phyloP scores from a whole-genome alignment of 2,329 filamentous ascomycete genomes.

The Madurella fahalii region DNA sequence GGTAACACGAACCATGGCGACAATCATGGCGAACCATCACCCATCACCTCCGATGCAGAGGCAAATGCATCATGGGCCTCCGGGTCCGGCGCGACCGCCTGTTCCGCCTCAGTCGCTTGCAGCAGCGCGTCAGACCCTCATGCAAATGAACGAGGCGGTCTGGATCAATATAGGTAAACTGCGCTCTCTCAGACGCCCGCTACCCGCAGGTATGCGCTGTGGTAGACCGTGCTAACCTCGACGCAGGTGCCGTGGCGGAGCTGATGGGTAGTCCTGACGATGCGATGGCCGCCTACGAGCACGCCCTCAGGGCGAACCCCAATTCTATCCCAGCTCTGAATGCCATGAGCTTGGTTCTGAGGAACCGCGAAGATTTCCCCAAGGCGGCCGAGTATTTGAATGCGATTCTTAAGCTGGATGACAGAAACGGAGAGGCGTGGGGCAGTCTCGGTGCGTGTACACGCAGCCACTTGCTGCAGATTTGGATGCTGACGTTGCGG shows the following conservation, averaged over 20 bases:
- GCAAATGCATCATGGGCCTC: slow-evolving; percentile 59
- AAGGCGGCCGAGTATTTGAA: slow-evolving; percentile 92
- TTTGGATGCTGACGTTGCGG: neutral
- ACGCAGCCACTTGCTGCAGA: neutral
- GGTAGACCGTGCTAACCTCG: slow-evolving; percentile 29
- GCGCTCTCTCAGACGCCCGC: slow-evolving; percentile 29
- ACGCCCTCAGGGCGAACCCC: slow-evolving; percentile 79
- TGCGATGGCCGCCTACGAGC: slow-evolving; percentile 85
- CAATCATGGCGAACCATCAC: slow-evolving; percentile 70
- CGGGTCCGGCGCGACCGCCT: slow-evolving; percentile 60
- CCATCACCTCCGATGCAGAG: slow-evolving; percentile 76
- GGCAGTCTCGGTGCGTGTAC: slow-evolving; percentile 71
- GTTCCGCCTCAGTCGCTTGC: slow-evolving; percentile 49
- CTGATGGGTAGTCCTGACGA: slow-evolving; percentile 83
- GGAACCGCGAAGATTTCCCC: slow-evolving; percentile 87
- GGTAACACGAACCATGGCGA: slow-evolving; percentile 1
- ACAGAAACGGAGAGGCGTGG: slow-evolving; percentile 91
- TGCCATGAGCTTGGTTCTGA: slow-evolving; percentile 84
- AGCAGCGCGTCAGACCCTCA: slow-evolving; percentile 65
- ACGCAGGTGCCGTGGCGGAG: slow-evolving; percentile 75
- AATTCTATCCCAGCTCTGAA: slow-evolving; percentile 91
- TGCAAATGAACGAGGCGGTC: slow-evolving; percentile 74
- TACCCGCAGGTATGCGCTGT: slow-evolving; percentile 20
- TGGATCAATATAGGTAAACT: slow-evolving; percentile 85
- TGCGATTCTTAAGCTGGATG: slow-evolving; percentile 84